These are phyloP conservation scores for Naganishia liquefaciens DNA, from an alignment of 1,284 basidiomycete genomes.

Conservation along the genomic window DNA sequence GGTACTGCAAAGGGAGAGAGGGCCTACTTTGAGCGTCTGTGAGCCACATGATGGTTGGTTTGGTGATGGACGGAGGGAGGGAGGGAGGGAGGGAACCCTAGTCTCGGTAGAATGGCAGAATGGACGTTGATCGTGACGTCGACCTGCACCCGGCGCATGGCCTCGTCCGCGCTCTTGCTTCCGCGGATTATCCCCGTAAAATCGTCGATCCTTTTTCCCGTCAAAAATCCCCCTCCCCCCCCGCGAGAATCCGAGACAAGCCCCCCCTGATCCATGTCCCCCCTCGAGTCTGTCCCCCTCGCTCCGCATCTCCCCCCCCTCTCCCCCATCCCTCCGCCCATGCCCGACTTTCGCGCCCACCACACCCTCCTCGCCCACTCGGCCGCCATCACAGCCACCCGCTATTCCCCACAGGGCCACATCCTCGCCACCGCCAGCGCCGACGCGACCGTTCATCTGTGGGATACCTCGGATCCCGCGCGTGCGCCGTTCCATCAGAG, in stretches of 20 bases:
- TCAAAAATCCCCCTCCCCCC: not conserved
- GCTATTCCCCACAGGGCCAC: slow-evolving; percentile 21
- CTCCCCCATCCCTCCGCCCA: not conserved
- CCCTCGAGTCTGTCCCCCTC: not conserved
- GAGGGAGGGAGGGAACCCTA: no score
- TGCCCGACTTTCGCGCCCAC: slow-evolving; percentile 22
- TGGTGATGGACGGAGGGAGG: not conserved
- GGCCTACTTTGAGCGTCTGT: slow-evolving; percentile 38
- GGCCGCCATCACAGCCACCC: slow-evolving; percentile 40
- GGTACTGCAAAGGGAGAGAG: not conserved
- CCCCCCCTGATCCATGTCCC: no score
- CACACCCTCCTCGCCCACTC: slow-evolving; percentile 21
- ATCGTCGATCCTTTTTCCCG: no score
- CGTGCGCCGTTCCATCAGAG: slow-evolving; percentile 33
- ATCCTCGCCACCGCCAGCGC: slow-evolving; percentile 43
- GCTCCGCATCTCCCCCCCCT: slow-evolving; percentile 20
- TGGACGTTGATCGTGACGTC: not conserved
- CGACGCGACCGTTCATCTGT: slow-evolving; percentile 63
- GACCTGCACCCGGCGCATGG: no score
- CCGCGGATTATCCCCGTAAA: no score
- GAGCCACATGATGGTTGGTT: slow-evolving; percentile 35
- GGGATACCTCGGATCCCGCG: slow-evolving; percentile 75
- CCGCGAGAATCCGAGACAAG: no score
- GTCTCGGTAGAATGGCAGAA: not conserved
- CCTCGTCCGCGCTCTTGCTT: no score